These are phyloP conservation scores for Cymbopogon citratus DNA, from an alignment of 176 grass and related monocot genomes.

Conservation along the genomic window DNA sequence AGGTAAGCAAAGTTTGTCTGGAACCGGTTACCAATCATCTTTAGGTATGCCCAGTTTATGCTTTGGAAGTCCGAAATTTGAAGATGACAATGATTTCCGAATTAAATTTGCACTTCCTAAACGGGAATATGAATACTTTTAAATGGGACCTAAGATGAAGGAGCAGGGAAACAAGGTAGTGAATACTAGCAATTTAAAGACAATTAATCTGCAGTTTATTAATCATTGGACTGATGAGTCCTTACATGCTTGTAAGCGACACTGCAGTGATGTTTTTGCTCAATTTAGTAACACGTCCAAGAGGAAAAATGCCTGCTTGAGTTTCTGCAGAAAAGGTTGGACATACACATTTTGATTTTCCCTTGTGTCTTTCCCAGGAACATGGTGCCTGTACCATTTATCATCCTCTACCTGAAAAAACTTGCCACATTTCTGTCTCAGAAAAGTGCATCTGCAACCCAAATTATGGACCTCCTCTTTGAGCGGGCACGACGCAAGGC, in stretches of 20 bases:
- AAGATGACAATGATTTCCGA: not conserved
- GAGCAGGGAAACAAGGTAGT: not conserved
- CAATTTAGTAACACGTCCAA: not conserved
- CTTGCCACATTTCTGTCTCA: conserved; percentile 59
- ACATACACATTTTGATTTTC: too few species aligned
- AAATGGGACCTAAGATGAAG: not conserved
- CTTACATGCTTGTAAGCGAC: not conserved
- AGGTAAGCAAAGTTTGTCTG: not conserved
- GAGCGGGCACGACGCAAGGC: conserved; percentile 79
- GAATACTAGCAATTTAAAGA: not conserved
- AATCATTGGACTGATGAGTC: not conserved
- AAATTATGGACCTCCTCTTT: conserved; percentile 66
- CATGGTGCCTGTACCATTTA: conserved; percentile 84
- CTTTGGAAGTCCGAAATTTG: not conserved
- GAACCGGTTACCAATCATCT: not conserved
- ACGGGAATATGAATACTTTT: not conserved
- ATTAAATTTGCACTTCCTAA: not conserved
- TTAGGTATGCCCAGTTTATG: not conserved
- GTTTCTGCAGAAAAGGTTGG: too few species aligned
- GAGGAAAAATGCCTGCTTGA: not conserved
- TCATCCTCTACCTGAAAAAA: conserved; percentile 82
- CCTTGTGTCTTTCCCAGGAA: conserved; percentile 53
- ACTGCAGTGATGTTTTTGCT: not conserved
- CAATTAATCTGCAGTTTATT: not conserved
- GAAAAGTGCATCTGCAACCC: conserved; percentile 54